phyloP scores from a whole-genome alignment of 495 filamentous ascomycete genomes.

The Immersiella caudata region DNA sequence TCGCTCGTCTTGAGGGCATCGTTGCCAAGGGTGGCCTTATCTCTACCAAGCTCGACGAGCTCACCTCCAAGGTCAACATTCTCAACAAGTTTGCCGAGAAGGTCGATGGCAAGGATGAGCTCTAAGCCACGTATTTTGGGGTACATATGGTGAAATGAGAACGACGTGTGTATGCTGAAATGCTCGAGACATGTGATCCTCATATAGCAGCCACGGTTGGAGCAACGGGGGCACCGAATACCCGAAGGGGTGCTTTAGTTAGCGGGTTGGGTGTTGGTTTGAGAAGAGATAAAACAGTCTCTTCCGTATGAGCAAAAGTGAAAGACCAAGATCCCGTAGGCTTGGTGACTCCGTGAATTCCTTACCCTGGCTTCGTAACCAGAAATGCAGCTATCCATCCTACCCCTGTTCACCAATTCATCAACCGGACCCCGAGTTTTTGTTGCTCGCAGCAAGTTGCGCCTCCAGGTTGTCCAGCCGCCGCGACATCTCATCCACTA shows the following conservation, averaged over 20 bases:
- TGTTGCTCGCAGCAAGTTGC: slow-evolving; percentile 59
- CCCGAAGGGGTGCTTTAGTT: neutral
- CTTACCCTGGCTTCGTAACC: neutral
- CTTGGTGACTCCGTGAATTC: neutral
- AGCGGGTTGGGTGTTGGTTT: neutral
- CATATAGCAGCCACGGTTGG: neutral
- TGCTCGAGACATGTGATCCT: neutral
- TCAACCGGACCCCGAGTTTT: slow-evolving; percentile 35
- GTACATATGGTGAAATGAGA: neutral
- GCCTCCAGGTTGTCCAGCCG: slow-evolving; percentile 87
- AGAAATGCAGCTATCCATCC: neutral
- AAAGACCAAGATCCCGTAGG: neutral
- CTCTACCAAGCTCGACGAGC: slow-evolving; percentile 84
- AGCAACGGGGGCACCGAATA: neutral
- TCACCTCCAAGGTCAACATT: slow-evolving; percentile 85
- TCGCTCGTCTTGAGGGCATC: slow-evolving; percentile 75
- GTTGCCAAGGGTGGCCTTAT: slow-evolving; percentile 83
- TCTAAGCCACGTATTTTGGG: slow-evolving; percentile 47
- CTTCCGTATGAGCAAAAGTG: neutral
- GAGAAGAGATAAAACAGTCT: slow-evolving; percentile 2
- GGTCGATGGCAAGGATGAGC: slow-evolving; percentile 64
- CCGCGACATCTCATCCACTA: slow-evolving; percentile 95
- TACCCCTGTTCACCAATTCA: neutral
- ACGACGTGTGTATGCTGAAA: neutral
- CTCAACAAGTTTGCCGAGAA: slow-evolving; percentile 71